Conservation (phyloP, 768 basidiomycete species). For the Boletus patriciae region DNA sequence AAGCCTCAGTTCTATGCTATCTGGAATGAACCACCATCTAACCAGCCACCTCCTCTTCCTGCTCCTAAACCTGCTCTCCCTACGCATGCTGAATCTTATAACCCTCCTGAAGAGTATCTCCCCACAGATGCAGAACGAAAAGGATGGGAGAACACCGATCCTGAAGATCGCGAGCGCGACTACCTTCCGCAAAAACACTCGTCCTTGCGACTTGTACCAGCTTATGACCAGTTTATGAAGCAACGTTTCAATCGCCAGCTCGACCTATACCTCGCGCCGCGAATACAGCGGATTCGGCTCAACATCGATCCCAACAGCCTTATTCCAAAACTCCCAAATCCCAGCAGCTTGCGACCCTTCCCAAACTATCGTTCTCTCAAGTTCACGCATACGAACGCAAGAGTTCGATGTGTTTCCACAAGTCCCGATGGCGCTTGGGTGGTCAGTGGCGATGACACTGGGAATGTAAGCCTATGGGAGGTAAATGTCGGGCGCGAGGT, state of each 20-base stretch:
- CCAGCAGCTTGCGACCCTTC: constrained; percentile 90
- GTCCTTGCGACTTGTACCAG: constrained; percentile 87
- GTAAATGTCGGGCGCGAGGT: constrained; percentile 85
- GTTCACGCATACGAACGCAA: constrained; percentile 64
- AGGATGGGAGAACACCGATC: constrained; percentile 79
- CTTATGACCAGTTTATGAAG: constrained; percentile 88
- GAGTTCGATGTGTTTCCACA: constrained; percentile 72
- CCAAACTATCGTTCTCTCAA: constrained; percentile 79
- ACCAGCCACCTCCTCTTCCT: constrained; percentile 82
- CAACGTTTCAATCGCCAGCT: constrained; percentile 92
- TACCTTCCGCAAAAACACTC: constrained; percentile 87
- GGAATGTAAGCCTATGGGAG: constrained; percentile 89
- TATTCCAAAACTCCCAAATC: constrained; percentile 92
- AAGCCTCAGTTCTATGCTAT: constrained; percentile 79
- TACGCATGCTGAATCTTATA: constrained; percentile 95
- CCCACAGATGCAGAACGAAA: constrained; percentile 79
- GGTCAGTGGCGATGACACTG: constrained; percentile 87
- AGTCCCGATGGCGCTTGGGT: constrained; percentile 93
- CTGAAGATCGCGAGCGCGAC: constrained; percentile 87
- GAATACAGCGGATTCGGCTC: constrained; percentile 82
- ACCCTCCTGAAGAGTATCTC: constrained; percentile 96
- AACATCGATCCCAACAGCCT: constrained; percentile 90
- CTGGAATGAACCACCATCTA: constrained; percentile 80
- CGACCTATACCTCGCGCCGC: constrained; percentile 94
- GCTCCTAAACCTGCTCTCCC: constrained; percentile 91